phyloP scores from a whole-genome alignment of 345 rosid genomes.

The Adansonia digitata region DNA sequence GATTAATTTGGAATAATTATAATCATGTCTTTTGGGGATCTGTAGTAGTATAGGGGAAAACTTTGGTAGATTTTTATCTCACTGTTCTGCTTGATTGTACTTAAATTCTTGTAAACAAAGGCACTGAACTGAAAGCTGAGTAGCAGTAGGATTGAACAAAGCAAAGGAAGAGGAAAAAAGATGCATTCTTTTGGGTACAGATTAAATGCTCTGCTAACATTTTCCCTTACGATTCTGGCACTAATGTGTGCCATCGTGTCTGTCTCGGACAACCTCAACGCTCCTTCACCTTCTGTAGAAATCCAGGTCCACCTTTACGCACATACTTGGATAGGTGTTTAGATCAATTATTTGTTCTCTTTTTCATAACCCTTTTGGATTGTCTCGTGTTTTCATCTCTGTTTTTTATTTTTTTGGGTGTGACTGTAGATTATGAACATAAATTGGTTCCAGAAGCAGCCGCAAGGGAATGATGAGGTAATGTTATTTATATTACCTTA shows the following conservation, averaged over 20 bases:
- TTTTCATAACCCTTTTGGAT: slow-evolving; percentile 6
- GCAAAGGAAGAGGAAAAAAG: not conserved
- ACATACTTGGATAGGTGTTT: not conserved
- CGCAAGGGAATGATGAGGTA: slow-evolving; percentile 93
- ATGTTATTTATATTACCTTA: not conserved
- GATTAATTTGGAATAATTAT: not conserved
- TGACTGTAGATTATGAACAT: slow-evolving; percentile 69
- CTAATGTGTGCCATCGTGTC: slow-evolving; percentile 82
- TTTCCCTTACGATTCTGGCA: slow-evolving; percentile 76
- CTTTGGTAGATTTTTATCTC: not conserved
- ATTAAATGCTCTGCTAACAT: slow-evolving; percentile 83
- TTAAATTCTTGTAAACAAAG: not conserved
- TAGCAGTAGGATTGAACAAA: not conserved
- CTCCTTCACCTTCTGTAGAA: slow-evolving; percentile 72
- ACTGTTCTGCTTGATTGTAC: not conserved
- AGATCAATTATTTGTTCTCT: slow-evolving; percentile 9
- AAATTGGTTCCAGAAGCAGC: slow-evolving; percentile 86
- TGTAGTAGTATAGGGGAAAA: not conserved
- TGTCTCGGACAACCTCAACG: slow-evolving; percentile 76
- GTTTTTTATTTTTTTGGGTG: slow-evolving; percentile 17
- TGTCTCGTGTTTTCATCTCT: slow-evolving; percentile 11
- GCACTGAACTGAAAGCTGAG: not conserved
- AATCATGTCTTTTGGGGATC: not conserved
- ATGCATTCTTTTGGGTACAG: slow-evolving; percentile 95
- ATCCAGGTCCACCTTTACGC: slow-evolving; percentile 53